Conservation (phyloP, 345 rosid genomes). For the Moringa oleifera region DNA sequence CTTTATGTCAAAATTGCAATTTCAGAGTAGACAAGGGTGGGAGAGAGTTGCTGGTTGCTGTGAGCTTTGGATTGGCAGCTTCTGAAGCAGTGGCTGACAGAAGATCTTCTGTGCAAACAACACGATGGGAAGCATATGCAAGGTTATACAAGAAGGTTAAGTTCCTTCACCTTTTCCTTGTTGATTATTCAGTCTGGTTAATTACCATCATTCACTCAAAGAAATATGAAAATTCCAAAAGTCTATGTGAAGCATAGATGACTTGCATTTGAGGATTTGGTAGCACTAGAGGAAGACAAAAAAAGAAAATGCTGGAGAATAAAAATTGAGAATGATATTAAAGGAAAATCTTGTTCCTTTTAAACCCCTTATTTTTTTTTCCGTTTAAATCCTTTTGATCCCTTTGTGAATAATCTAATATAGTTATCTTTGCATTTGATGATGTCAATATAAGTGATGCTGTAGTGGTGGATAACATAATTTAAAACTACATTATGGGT, state of each 20-base stretch:
- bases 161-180: conserved; percentile 9
- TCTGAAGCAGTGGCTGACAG: conserved; percentile 71
- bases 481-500: too few species aligned
- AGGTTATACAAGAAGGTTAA: conserved; percentile 59
- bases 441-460: too few species aligned
- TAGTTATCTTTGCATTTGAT: too few species aligned
- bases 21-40: conserved; percentile 60
- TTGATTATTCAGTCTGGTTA: conserved; percentile 7
- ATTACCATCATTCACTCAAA: too few species aligned
- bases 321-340: too few species aligned
- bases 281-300: too few species aligned
- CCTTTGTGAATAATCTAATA: too few species aligned
- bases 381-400: too few species aligned
- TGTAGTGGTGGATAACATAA: too few species aligned
- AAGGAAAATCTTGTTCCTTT: too few species aligned
- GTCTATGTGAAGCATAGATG: neutral
- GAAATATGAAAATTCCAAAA: neutral
- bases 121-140: conserved; percentile 74
- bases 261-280: too few species aligned
- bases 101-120: conserved; percentile 54
- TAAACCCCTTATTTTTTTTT: neutral
- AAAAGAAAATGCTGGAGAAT: too few species aligned
- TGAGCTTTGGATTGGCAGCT: conserved; percentile 64
- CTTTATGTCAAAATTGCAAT: conserved; percentile 15
- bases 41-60: conserved; percentile 68